phyloP scores from a whole-genome alignment of 2,329 filamentous ascomycete species.

The Esteya vermicola region DNA sequence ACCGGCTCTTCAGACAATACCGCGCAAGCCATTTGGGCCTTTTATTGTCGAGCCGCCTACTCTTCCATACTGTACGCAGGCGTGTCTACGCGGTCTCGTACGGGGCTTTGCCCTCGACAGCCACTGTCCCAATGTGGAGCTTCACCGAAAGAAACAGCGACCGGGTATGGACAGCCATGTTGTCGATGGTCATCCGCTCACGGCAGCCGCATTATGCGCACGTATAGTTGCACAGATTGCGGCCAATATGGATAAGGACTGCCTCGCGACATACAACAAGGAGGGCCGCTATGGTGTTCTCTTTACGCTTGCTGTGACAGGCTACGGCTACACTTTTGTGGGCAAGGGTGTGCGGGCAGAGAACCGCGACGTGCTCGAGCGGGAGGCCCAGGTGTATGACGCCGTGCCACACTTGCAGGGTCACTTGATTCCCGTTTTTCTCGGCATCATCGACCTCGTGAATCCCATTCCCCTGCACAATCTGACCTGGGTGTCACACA shows the following conservation, averaged over 20 bases:
- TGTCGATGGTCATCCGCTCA: neutral
- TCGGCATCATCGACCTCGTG: conserved; percentile 6
- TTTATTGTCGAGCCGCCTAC: neutral
- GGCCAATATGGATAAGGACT: conserved; percentile 1
- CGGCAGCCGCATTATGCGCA: neutral
- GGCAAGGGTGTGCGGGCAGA: conserved; percentile 3
- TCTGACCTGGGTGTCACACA: conserved; percentile 1
- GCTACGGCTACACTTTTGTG: conserved; percentile 10
- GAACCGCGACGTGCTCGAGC: neutral
- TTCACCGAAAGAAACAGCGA: neutral
- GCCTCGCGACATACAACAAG: neutral
- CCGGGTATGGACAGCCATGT: neutral
- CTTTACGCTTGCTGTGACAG: conserved; percentile 7
- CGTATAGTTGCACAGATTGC: neutral
- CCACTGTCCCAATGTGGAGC: neutral
- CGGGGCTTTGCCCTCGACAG: neutral
- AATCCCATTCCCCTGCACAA: conserved; percentile 1
- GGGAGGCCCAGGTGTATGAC: conserved; percentile 3
- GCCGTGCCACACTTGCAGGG: conserved; percentile 5
- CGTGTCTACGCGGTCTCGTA: neutral
- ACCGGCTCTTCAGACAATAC: neutral
- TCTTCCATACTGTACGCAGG: conserved; percentile 3
- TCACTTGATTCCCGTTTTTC: conserved; percentile 6
- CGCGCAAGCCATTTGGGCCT: too few relatives aligned
- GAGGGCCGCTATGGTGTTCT: conserved; percentile 2